Evolutionary conservation across 1,284 basidiomycete genomes (phyloP), one percentile per base, ranked within the genome.

Genomic region (Phylloboletellus chloephorus): DNA sequence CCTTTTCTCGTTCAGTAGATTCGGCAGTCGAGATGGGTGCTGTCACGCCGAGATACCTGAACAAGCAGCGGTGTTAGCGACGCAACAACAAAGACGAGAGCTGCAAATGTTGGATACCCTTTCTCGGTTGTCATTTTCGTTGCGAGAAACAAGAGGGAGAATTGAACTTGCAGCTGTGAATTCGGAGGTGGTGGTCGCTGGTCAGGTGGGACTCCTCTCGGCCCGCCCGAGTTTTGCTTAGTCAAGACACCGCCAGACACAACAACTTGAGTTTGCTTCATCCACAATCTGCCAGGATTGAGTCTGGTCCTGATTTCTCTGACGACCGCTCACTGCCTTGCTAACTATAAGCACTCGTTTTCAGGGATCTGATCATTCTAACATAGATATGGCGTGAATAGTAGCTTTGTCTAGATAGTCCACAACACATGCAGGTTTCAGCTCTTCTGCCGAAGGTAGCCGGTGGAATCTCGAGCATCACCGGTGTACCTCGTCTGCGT

Each of bases 1-100:
- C 78, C 70, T 88, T 76, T 67, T 87, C 76, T 60, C 79, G 69
- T 54, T 81, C 69, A 49, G 71, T 79, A 28, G 86, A 90, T 50
- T 84, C 82, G 31, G 69, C 73, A n/a, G 76, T 78, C 41, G 89
- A 88, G 56, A 98, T 96, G 35, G 95, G 94, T 34, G 91, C 88
- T 11, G 95, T 98, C 23, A 89, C 85, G 45, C 86, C 86, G 38
- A 82, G 69, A 65, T 75, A 81, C 54, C 84, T 87, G 48, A 16
- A 29, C 19, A 21, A 42, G 29, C 17, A 6, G 23, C 15, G 1
- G 30, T 15, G 42, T 59, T 10, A 60, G 48, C 40, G 25, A 19
- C 10, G 36, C 2, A 13, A 48, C n/a, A 20, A 28, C 16, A 38
- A 13, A 5, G 16, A 15, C 2, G 23, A 24, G 12, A 41, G 21